Percentiles rank a stretch among this genome's conserved stretches.
Conservation (phyloP, 2,329 filamentous ascomycete genomes). For the Nigrospora osmanthi region DNA sequence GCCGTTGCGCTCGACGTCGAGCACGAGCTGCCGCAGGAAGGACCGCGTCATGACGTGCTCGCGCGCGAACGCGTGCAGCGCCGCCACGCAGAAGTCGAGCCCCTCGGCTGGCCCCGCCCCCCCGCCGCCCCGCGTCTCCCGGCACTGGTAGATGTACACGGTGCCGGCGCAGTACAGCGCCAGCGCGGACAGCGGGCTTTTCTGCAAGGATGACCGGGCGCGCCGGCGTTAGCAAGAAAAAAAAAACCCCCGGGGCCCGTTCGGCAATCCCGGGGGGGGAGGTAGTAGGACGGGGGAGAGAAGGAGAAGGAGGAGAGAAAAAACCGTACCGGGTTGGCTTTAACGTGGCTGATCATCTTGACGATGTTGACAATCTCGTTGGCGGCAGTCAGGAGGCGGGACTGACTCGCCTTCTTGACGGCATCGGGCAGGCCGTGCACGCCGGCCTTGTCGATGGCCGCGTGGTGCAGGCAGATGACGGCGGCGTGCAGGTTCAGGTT, state of each 20-base stretch:
- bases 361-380: constrained; percentile 80
- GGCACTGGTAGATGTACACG: constrained; percentile 66
- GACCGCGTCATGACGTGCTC: constrained; percentile 71
- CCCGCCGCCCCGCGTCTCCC: constrained; percentile 44
- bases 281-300: neutral
- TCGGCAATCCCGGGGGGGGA: neutral
- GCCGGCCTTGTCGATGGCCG: constrained; percentile 76
- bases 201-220: constrained; percentile 34
- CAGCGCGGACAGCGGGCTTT: constrained; percentile 72
- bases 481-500: constrained; percentile 88
- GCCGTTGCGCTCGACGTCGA: constrained; percentile 62
- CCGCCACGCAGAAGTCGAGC: constrained; percentile 69
- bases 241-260: too few relatives aligned
- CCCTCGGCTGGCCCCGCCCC: constrained; percentile 25
- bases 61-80: constrained; percentile 69
- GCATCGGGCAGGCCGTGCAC: constrained; percentile 57
- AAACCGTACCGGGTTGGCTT: constrained; percentile 55
- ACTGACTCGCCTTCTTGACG: constrained; percentile 63
- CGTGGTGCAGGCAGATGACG: constrained; percentile 82
- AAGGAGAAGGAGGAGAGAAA: too few relatives aligned
- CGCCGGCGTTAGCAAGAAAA: neutral
- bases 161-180: constrained; percentile 79
- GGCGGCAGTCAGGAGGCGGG: constrained; percentile 69
- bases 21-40: constrained; percentile 75
- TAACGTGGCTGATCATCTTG: constrained; percentile 66